These are phyloP conservation scores for Dendrostoma leiphaemia DNA, from an alignment of 2,329 filamentous ascomycete species.

Conservation along the genomic window DNA sequence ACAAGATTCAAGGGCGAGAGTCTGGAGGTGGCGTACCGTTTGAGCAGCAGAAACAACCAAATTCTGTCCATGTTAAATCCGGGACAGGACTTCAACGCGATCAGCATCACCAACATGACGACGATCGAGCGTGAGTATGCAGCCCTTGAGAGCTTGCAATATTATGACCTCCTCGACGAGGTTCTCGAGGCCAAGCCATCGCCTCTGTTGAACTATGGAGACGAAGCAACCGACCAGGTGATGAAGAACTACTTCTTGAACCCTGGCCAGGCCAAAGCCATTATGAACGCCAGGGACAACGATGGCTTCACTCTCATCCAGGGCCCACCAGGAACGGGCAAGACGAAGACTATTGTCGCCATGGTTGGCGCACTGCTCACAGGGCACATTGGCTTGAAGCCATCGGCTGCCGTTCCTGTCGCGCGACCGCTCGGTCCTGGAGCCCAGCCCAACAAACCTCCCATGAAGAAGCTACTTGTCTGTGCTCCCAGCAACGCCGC, in stretches of 20 bases:
- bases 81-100: conserved; percentile 66
- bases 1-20: conserved; percentile 77
- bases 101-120: conserved; percentile 89
- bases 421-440: conserved; percentile 36
- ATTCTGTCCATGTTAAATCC: conserved; percentile 65
- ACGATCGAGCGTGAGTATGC: conserved; percentile 95
- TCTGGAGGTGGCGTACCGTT: conserved; percentile 82
- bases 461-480: conserved; percentile 82
- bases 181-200: conserved; percentile 84
- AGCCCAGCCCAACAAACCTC: conserved; percentile 27
- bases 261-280: conserved; percentile 82
- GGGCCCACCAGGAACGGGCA: conserved; percentile 92
- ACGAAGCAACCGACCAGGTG: conserved; percentile 67
- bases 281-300: conserved; percentile 89
- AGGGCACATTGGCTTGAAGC: conserved; percentile 44
- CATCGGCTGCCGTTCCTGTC: conserved; percentile 44
- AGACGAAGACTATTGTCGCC: conserved; percentile 96
- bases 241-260: conserved; percentile 83
- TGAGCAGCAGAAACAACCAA: conserved; percentile 66
- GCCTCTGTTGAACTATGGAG: conserved; percentile 77
- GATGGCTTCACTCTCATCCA: conserved; percentile 97
- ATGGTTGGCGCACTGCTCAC: conserved; percentile 88
- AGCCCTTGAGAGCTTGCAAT: conserved; percentile 84
- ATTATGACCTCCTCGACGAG: conserved; percentile 94
- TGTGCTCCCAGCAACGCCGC: conserved; percentile 99